Evolutionary conservation across 1,284 basidiomycete species (phyloP).

Genomic region (Moesziomyces antarcticus): DNA sequence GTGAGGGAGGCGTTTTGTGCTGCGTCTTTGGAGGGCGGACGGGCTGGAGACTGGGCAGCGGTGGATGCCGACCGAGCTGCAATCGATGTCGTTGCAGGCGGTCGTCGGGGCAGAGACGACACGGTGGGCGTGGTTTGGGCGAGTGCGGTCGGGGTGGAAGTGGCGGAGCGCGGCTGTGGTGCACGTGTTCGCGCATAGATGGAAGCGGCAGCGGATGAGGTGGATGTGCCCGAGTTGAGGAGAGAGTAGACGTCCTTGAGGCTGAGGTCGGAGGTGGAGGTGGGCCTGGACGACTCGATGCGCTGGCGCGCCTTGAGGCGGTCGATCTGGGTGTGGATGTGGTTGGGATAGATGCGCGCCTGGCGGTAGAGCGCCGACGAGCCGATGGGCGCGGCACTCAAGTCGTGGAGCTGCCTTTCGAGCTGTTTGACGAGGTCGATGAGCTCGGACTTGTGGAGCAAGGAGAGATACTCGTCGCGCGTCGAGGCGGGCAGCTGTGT

Average conservation of each 20-base stretch:
- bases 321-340: constrained; percentile 40
- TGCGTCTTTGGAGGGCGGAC: constrained; percentile 5
- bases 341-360: constrained; percentile 42
- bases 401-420: constrained; percentile 41
- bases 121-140: constrained; percentile 13
- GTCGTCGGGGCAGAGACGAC: constrained; percentile 14
- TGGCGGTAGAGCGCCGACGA: constrained; percentile 41
- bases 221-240: constrained; percentile 19
- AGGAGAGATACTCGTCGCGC: constrained; percentile 37
- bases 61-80: constrained; percentile 1
- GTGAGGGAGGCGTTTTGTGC: constrained; percentile 29
- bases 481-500: constrained; percentile 11
- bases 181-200: constrained; percentile 11
- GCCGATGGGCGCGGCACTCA: constrained; percentile 31
- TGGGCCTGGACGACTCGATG: constrained; percentile 7
- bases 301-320: constrained; percentile 39
- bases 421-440: constrained; percentile 48
- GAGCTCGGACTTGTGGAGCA: constrained; percentile 45
- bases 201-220: constrained; percentile 1
- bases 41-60: constrained; percentile 3
- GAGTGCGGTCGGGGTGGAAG: constrained; percentile 2
- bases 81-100: constrained; percentile 1
- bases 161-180: constrained; percentile 2
- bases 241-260: constrained; percentile 49
- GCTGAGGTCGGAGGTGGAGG: constrained; percentile 28